Evolutionary conservation across 352 stramenopile genomes (phyloP).

Genomic region (Saprolegnia parasitica): DNA sequence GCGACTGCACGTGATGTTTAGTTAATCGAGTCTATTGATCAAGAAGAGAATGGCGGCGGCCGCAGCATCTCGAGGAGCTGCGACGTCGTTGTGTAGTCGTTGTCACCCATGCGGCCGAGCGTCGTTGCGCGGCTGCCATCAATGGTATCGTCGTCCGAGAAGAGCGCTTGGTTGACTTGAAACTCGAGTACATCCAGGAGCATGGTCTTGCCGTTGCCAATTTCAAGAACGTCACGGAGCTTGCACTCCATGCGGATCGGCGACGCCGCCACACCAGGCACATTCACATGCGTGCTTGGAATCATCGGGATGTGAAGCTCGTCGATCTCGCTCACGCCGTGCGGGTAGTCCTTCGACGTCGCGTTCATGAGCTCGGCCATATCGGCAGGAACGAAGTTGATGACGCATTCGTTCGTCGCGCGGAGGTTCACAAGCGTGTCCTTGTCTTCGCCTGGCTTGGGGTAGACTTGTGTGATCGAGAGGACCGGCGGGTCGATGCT

Average conservation of each 20-base stretch:
- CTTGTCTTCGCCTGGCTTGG: constrained; percentile 4
- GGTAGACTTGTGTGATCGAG: constrained; percentile 12
- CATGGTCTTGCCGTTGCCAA: constrained; percentile 9
- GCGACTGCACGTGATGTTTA: too few relatives aligned
- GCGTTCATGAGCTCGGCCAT: constrained; percentile 10
- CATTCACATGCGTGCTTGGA: neutral
- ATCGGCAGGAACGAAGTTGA: neutral
- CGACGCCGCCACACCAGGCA: neutral
- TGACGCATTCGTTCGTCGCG: constrained; percentile 13
- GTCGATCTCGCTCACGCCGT: constrained; percentile 13
- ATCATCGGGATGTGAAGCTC: neutral
- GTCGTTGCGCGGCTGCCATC: neutral
- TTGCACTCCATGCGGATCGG: constrained; percentile 13
- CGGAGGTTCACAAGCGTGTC: constrained; percentile 5
- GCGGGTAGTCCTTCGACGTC: constrained; percentile 5
- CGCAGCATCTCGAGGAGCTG: neutral
- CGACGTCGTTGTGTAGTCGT: constrained; percentile 2
- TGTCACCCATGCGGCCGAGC: neutral
- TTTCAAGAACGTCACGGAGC: constrained; percentile 5
- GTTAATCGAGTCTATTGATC: too few relatives aligned
- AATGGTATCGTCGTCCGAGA: neutral
- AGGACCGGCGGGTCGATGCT: constrained; percentile 16
- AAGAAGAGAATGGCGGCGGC: neutral
- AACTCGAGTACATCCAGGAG: constrained; percentile 4
- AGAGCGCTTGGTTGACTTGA: neutral